Conservation (phyloP, 2,329 filamentous ascomycete genomes). For the Helotiales sp. region DNA sequence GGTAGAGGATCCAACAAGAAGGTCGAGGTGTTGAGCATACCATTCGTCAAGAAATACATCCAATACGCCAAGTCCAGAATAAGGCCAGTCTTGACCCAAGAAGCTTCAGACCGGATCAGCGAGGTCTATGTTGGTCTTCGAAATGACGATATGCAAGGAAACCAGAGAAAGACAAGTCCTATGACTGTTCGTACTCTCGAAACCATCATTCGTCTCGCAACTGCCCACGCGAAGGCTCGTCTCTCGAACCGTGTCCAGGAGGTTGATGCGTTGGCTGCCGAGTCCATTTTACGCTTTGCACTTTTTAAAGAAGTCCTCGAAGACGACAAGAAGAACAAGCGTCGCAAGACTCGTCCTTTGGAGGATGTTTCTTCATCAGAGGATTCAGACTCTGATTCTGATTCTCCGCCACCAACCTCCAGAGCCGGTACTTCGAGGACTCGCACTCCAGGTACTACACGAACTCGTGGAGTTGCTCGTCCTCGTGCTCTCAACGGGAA, state of each 20-base stretch:
- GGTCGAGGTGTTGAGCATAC: constrained; percentile 88
- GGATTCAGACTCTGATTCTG: constrained; percentile 50
- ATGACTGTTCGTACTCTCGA: constrained; percentile 97
- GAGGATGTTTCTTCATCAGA: constrained; percentile 59
- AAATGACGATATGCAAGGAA: constrained; percentile 94
- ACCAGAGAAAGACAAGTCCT: constrained; percentile 88
- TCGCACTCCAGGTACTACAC: constrained; percentile 33
- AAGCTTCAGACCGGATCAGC: constrained; percentile 88
- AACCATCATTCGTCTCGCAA: constrained; percentile 96
- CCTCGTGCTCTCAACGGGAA: constrained; percentile 32
- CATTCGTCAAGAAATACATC: constrained; percentile 99
- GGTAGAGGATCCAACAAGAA: constrained; percentile 74
- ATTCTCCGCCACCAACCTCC: constrained; percentile 31
- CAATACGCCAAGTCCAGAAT: constrained; percentile 94
- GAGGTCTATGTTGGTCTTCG: constrained; percentile 87
- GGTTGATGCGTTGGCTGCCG: constrained; percentile 82
- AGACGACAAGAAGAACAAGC: constrained; percentile 78
- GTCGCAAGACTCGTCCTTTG: constrained; percentile 66
- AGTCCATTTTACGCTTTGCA: constrained; percentile 88
- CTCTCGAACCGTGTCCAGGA: constrained; percentile 88
- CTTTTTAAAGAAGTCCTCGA: constrained; percentile 94
- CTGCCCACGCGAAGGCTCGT: constrained; percentile 90
- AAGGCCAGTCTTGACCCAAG: constrained; percentile 87
- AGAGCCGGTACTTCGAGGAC: constrained; percentile 34
- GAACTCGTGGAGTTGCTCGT: constrained; percentile 34